Percentiles rank a stretch among this genome's conserved stretches.
phyloP scores from a whole-genome alignment of 2,329 filamentous ascomycete genomes.

The Penicillium sp. region DNA sequence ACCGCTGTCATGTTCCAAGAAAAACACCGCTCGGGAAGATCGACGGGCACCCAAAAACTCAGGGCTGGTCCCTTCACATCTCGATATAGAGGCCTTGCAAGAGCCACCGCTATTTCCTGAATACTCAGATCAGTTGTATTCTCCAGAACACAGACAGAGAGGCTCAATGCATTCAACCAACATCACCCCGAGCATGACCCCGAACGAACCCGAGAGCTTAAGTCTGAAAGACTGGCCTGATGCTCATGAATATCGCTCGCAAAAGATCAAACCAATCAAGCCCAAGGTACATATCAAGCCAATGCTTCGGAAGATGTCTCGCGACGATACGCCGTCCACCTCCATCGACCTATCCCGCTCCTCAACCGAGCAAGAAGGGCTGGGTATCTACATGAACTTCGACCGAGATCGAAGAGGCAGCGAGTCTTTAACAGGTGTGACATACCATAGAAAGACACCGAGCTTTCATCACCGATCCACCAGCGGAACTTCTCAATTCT shows the following conservation, averaged over 20 bases:
- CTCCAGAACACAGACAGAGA: conserved; percentile 8
- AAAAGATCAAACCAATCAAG: conserved; percentile 23
- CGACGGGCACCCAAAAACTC: conserved; percentile 7
- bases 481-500: conserved; percentile 56
- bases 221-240: conserved; percentile 17
- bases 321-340: conserved; percentile 47
- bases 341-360: conserved; percentile 56
- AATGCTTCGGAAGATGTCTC: conserved; percentile 53
- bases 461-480: conserved; percentile 52
- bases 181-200: conserved; percentile 7
- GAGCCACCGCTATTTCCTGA: conserved; percentile 17
- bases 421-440: conserved; percentile 41
- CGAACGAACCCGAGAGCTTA: conserved; percentile 14
- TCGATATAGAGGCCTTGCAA: conserved; percentile 9
- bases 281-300: conserved; percentile 52
- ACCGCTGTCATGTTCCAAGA: conserved; percentile 12
- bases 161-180: conserved; percentile 15
- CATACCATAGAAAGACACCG: conserved; percentile 41
- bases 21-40: conserved; percentile 7
- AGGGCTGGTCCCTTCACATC: conserved; percentile 9
- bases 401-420: conserved; percentile 30
- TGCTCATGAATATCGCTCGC: conserved; percentile 17
- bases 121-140: conserved; percentile 11
- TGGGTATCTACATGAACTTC: conserved; percentile 51
- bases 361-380: conserved; percentile 55